These are phyloP conservation scores for Hanseniaspora lindneri DNA, from an alignment of 805 yeast genomes.

Conservation along the genomic window DNA sequence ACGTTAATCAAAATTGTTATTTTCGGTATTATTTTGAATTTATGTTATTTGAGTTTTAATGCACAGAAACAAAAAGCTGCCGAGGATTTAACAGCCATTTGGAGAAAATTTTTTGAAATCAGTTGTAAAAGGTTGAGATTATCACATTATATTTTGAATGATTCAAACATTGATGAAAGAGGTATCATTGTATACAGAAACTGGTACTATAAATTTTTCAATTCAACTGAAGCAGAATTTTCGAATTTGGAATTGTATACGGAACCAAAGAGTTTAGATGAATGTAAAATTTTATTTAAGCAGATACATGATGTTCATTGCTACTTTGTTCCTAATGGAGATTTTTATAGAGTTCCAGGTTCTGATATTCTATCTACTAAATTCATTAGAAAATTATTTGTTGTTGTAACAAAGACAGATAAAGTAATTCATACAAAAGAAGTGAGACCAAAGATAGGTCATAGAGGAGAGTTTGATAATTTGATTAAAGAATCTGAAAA, in stretches of 20 bases:
- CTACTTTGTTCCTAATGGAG: conserved; percentile 70
- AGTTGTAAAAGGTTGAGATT: conserved; percentile 50
- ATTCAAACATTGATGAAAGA: conserved; percentile 52
- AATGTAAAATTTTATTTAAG: conserved; percentile 36
- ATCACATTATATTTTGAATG: conserved; percentile 68
- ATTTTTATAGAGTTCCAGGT: conserved; percentile 74
- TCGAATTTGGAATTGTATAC: conserved; percentile 42
- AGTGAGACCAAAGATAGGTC: conserved; percentile 26
- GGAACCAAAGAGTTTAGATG: conserved; percentile 41
- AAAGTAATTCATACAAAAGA: conserved; percentile 36
- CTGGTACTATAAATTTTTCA: conserved; percentile 34
- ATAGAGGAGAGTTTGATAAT: conserved; percentile 35
- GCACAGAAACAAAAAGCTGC: conserved; percentile 21
- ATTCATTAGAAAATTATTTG: conserved; percentile 55
- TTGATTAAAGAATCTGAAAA: conserved; percentile 34
- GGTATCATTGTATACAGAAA: conserved; percentile 54
- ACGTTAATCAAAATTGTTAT: conserved; percentile 17
- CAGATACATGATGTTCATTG: conserved; percentile 36
- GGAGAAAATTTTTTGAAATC: conserved; percentile 49
- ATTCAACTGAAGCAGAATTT: conserved; percentile 28
- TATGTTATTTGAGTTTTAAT: neutral
- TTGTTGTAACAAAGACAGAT: conserved; percentile 73
- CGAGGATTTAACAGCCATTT: conserved; percentile 38
- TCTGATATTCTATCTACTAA: conserved; percentile 62
- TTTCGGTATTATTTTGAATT: neutral